Conservation (phyloP, 495 filamentous ascomycete species). For the Lasiosphaeriaceae sp. region DNA sequence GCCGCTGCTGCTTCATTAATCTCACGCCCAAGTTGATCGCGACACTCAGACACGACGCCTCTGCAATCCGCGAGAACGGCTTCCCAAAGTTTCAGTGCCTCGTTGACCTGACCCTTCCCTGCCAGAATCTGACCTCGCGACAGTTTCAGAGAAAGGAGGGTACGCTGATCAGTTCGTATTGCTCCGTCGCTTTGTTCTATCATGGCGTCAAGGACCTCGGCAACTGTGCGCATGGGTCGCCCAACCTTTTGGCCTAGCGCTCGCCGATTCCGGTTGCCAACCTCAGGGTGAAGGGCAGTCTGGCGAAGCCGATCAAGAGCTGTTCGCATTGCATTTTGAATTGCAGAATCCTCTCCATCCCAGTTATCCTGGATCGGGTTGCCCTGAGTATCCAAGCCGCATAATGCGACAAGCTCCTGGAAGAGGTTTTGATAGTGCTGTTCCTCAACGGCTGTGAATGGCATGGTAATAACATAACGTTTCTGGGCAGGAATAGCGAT, state of each 20-base stretch:
- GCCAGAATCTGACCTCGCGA: slow-evolving; percentile 71
- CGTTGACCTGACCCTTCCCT: slow-evolving; percentile 46
- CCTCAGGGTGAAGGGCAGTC: slow-evolving; percentile 79
- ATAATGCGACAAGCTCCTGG: slow-evolving; percentile 64
- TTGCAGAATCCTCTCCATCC: slow-evolving; percentile 54
- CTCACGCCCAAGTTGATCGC: slow-evolving; percentile 39
- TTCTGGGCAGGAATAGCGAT: slow-evolving; percentile 70
- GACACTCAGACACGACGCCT: slow-evolving; percentile 58
- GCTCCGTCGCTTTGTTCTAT: slow-evolving; percentile 69
- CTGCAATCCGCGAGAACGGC: slow-evolving; percentile 52
- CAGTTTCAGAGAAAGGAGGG: slow-evolving; percentile 56
- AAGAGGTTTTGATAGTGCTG: slow-evolving; percentile 76
- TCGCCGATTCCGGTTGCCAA: slow-evolving; percentile 63
- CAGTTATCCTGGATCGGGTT: slow-evolving; percentile 55
- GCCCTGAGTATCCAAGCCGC: slow-evolving; percentile 62
- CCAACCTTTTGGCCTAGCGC: slow-evolving; percentile 61
- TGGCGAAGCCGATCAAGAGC: slow-evolving; percentile 61
- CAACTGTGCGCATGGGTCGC: slow-evolving; percentile 71
- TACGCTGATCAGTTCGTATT: slow-evolving; percentile 64
- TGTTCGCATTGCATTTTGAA: slow-evolving; percentile 60
- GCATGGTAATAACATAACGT: slow-evolving; percentile 80
- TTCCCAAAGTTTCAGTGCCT: slow-evolving; percentile 66
- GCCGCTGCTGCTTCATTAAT: slow-evolving; percentile 4
- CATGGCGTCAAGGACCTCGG: slow-evolving; percentile 84
- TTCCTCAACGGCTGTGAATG: slow-evolving; percentile 84